Percentiles rank a stretch among this genome's conserved stretches.
Evolutionary conservation across 1,284 basidiomycete species (phyloP).

Genomic region (Pascua guehoae): DNA sequence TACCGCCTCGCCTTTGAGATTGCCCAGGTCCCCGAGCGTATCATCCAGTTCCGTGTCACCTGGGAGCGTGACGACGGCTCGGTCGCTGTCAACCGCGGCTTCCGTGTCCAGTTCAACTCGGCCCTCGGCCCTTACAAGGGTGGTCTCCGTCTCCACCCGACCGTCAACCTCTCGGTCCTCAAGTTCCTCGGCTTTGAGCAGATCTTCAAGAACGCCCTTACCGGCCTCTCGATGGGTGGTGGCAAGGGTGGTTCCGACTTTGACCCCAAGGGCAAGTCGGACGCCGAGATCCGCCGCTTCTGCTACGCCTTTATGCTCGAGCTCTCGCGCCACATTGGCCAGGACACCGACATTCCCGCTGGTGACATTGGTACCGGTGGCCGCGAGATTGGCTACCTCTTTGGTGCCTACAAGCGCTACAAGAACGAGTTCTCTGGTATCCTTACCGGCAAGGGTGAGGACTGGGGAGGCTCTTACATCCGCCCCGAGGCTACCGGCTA

Average conservation of each 20-base stretch:
- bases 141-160: slow-evolving; percentile 73
- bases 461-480: slow-evolving; percentile 71
- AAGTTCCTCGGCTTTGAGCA: slow-evolving; percentile 82
- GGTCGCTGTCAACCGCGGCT: slow-evolving; percentile 70
- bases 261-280: slow-evolving; percentile 76
- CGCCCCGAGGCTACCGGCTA: slow-evolving; percentile 69
- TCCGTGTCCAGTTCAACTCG: slow-evolving; percentile 78
- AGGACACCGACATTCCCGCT: slow-evolving; percentile 74
- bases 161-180: slow-evolving; percentile 77
- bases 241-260: slow-evolving; percentile 70
- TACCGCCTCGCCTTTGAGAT: slow-evolving; percentile 70
- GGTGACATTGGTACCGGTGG: slow-evolving; percentile 70
- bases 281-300: slow-evolving; percentile 71
- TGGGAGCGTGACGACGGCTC: slow-evolving; percentile 73
- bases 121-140: slow-evolving; percentile 80
- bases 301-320: slow-evolving; percentile 66
- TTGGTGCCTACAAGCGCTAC: slow-evolving; percentile 71
- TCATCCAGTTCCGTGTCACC: slow-evolving; percentile 72
- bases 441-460: slow-evolving; percentile 70
- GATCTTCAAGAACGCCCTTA: slow-evolving; percentile 80
- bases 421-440: slow-evolving; percentile 73
- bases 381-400: slow-evolving; percentile 67
- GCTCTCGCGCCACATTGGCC: slow-evolving; percentile 66
- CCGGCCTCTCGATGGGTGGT: slow-evolving; percentile 73
- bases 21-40: slow-evolving; percentile 66